Evolutionary conservation across 1,139 yeast genomes (phyloP), one percentile per base, ranked within the genome.

Genomic region (Yamadazyma sp.): DNA sequence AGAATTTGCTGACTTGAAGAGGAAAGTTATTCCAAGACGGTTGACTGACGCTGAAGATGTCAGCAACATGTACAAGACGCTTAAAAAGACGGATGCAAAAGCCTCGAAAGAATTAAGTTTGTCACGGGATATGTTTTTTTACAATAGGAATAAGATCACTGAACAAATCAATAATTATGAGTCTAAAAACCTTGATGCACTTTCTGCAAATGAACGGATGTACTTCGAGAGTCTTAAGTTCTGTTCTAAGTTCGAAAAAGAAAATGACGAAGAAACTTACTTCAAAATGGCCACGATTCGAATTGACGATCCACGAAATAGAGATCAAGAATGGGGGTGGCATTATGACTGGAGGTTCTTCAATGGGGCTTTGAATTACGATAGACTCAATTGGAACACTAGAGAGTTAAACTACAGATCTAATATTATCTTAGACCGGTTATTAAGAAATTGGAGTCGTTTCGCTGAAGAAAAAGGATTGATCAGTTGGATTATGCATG

Each of bases 321-420:
- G 38, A 44, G 10, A 54, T 52, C 35, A 36, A 23, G 8, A 55
- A 45, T 32, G 51, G 49, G 81, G 81, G 5, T 73, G 66, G 41
- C 92, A 84, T 56, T 81, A 82, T 53, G 91, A 85, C 57, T 79
- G 80, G 77, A 65, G 89, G 39, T 85, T 85, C 50, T 85, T 81
- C 62, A 72, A 73, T 45, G 83, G 84, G 6, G 56, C 56, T 17
- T 48, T 55, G 33, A 44, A 39, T 17, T 49, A 53, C 34, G 42
- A 47, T 20, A 42, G 42, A 27, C 18, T 31, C 14, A 57, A 54
- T 2, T 55, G 61, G 61, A 51, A 44, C 12, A 38, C 45, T 4
- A 49, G 47, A 28, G 60, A 56, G 33, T 43, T 50, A 24, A 45
- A 46, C 22, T 42, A 47, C n/a, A 48, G 59, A 39, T 55, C 55